phyloP scores from a whole-genome alignment of 768 basidiomycete species.

The Lactarius hatsudake region DNA sequence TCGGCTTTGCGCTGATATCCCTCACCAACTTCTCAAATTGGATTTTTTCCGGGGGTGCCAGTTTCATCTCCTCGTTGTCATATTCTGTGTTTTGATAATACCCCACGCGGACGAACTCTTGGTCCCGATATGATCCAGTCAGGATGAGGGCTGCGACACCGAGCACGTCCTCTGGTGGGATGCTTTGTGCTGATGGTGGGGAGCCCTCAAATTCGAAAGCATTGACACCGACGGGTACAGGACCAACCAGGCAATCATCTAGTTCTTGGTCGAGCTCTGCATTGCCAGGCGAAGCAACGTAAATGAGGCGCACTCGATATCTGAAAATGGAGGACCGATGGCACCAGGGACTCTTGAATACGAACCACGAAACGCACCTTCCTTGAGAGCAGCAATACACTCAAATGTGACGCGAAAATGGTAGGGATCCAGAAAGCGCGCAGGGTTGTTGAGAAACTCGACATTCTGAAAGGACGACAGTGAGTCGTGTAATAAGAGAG shows the following conservation, averaged over 20 bases:
- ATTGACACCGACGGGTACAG: slow-evolving; percentile 95
- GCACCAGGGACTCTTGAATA: neutral
- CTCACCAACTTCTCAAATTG: slow-evolving; percentile 78
- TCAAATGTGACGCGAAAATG: slow-evolving; percentile 96
- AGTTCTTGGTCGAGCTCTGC: slow-evolving; percentile 95
- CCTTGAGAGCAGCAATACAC: slow-evolving; percentile 86
- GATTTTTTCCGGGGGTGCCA: slow-evolving; percentile 63
- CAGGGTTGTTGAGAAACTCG: slow-evolving; percentile 91
- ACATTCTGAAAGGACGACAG: slow-evolving; percentile 54
- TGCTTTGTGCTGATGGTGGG: slow-evolving; percentile 77
- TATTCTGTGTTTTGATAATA: slow-evolving; percentile 99
- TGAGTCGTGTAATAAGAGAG: neutral
- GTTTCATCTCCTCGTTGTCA: slow-evolving; percentile 89
- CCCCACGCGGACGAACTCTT: slow-evolving; percentile 98
- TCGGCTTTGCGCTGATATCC: slow-evolving; percentile 86
- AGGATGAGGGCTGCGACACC: slow-evolving; percentile 97
- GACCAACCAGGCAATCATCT: slow-evolving; percentile 96
- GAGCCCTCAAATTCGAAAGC: slow-evolving; percentile 94
- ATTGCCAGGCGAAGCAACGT: slow-evolving; percentile 90
- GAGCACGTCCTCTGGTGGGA: slow-evolving; percentile 86
- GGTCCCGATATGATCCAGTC: slow-evolving; percentile 93
- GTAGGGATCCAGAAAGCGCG: slow-evolving; percentile 87
- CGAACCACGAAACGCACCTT: slow-evolving; percentile 51
- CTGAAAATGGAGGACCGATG: slow-evolving; percentile 39
- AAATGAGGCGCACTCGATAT: slow-evolving; percentile 97